A percentile compares a stretch with the other conserved stretches of the same genome.
phyloP scores from a whole-genome alignment of 768 basidiomycete genomes.

The Paxillus ammoniavirescens region DNA sequence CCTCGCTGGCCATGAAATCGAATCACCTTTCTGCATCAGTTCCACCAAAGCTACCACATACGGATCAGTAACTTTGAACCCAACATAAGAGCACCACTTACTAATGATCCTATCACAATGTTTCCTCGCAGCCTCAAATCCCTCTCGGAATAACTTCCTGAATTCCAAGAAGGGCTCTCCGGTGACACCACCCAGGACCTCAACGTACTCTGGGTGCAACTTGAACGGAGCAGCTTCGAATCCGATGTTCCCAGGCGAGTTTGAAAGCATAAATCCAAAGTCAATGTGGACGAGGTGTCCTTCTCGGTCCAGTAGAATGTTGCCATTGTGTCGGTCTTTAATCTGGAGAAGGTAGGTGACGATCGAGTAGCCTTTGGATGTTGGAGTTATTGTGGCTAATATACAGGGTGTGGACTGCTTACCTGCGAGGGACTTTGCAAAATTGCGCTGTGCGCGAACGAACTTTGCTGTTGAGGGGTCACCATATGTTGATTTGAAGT shows the following conservation, averaged over 20 bases:
- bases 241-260: slow-evolving; percentile 95
- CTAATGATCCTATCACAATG: slow-evolving; percentile 96
- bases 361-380: slow-evolving; percentile 75
- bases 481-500: slow-evolving; percentile 90
- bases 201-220: slow-evolving; percentile 90
- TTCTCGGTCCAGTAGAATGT: slow-evolving; percentile 93
- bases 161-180: slow-evolving; percentile 80
- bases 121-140: slow-evolving; percentile 91
- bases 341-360: slow-evolving; percentile 97
- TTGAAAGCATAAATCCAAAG: slow-evolving; percentile 97
- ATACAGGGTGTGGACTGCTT: slow-evolving; percentile 7
- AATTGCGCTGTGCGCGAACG: slow-evolving; percentile 87
- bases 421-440: slow-evolving; percentile 90
- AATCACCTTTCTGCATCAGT: slow-evolving; percentile 91
- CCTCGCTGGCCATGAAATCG: slow-evolving; percentile 4
- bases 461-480: slow-evolving; percentile 86
- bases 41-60: slow-evolving; percentile 74
- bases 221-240: slow-evolving; percentile 99
- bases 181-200: slow-evolving; percentile 87
- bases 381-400: background rate
- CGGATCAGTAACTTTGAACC: slow-evolving; percentile 3
- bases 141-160: slow-evolving; percentile 82
- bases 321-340: slow-evolving; percentile 98
- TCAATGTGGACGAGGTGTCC: slow-evolving; percentile 97
- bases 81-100: slow-evolving; percentile 34